Evolutionary conservation across 805 yeast genomes (phyloP).

Genomic region (Wickerhamiella azymoides): DNA sequence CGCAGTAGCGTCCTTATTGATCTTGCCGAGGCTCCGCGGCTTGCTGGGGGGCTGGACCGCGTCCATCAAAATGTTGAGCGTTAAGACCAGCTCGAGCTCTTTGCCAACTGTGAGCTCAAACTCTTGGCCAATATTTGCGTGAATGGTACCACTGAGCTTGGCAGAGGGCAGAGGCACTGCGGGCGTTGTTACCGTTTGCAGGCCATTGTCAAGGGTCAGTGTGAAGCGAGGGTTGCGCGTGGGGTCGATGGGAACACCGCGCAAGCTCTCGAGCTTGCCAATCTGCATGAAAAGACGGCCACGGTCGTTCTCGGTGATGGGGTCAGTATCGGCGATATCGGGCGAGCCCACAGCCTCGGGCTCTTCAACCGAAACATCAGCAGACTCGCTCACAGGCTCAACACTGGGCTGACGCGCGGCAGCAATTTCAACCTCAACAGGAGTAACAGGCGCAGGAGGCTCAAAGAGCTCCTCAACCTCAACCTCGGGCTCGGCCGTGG

Average conservation of each 20-base stretch:
- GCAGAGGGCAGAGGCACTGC: slow-evolving; percentile 15
- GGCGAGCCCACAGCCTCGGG: slow-evolving; percentile 6
- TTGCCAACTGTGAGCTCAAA: slow-evolving; percentile 60
- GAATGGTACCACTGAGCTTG: slow-evolving; percentile 11
- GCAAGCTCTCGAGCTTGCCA: slow-evolving; percentile 15
- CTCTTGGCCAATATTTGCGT: slow-evolving; percentile 36
- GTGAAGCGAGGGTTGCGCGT: slow-evolving; percentile 19
- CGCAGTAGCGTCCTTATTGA: neutral
- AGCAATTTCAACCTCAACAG: neutral
- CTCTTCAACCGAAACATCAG: neutral
- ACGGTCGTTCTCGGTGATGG: slow-evolving; percentile 18
- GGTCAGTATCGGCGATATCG: slow-evolving; percentile 17
- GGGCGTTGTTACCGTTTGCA: slow-evolving; percentile 20
- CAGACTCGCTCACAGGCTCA: neutral
- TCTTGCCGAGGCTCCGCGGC: slow-evolving; percentile 6
- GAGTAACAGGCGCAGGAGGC: neutral
- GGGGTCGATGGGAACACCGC: slow-evolving; percentile 18
- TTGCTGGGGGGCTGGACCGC: slow-evolving; percentile 30
- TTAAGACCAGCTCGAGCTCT: slow-evolving; percentile 49
- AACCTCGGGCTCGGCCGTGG: neutral
- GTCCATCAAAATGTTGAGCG: slow-evolving; percentile 42
- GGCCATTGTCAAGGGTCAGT: slow-evolving; percentile 20
- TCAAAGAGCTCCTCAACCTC: neutral
- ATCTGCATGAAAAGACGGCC: slow-evolving; percentile 21
- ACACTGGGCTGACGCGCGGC: neutral